Evolutionary conservation across 2,329 filamentous ascomycete genomes (phyloP), one percentile per base, ranked within the genome.

Genomic region (Colletotrichum navitas): DNA sequence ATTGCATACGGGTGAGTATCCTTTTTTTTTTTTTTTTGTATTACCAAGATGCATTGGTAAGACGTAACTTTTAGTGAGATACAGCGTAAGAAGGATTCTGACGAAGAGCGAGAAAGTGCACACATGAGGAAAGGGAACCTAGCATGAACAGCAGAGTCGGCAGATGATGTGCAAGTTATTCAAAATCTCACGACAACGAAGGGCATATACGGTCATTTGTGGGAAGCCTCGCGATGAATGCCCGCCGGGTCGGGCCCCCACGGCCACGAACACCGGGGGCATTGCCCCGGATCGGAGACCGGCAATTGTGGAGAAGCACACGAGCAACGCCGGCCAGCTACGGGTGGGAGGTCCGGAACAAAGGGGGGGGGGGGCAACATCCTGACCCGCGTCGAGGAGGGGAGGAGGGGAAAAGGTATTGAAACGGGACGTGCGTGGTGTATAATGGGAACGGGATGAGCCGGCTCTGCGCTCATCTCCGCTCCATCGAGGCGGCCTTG

Each of bases 281-380:
- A 8, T 51, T 29, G 29, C 4, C 29, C 29, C 45, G 45, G 60
- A n/a, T 16, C 21, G 24, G 32, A 26, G 34, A 16, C 60, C 45
- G 60, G 34, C 7, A 52, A 63, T 41, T 63, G 32, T 63, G 60
- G 60, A 63, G 34, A 41, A 36, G 1, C 11, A 39, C 11, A 26
- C 14, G 58, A 24, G 58, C 21, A 45, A 18, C n/a, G 16, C 45
- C 60, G 60, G 45, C 6, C 21, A n/a, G n/a, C 36, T 32, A n/a
- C n/a, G 34, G 54, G n/a, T 26, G n/a, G n/a, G 6, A 39, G n/a
- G 29, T 8, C 45, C 59, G 59, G 59, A 29, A 26, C 34, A 8
- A 8, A 2, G 8, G n/a, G 24, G 16, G n/a, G 45, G 10, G 10
- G 10, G 45, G 45, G n/a, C 1, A 21, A 21, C 11, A 18, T 3